A percentile compares a stretch with the other conserved stretches of the same genome.
phyloP scores from a whole-genome alignment of 2,329 filamentous ascomycete species.

The Phialemonium atrogriseum region DNA sequence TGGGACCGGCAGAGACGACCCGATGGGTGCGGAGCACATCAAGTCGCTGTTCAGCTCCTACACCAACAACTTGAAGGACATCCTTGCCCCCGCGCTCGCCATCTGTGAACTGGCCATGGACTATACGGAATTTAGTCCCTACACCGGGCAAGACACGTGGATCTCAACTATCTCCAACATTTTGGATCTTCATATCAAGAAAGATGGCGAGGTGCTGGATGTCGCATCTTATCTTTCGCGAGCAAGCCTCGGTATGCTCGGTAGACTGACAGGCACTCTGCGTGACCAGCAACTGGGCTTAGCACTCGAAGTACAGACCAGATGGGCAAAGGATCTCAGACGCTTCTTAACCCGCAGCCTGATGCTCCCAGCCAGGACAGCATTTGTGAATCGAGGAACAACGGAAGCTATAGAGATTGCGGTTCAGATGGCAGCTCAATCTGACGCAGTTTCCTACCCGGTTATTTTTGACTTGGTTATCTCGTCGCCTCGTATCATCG shows the following conservation, averaged over 20 bases:
- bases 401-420: constrained; percentile 32
- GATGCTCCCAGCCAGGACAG: constrained; percentile 40
- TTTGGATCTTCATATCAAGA: constrained; percentile 48
- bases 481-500: constrained; percentile 17
- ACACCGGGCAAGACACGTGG: constrained; percentile 36
- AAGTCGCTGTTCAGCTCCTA: constrained; percentile 46
- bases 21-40: constrained; percentile 49
- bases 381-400: constrained; percentile 34
- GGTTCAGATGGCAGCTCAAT: constrained; percentile 27
- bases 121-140: constrained; percentile 18
- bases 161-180: constrained; percentile 34
- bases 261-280: constrained; percentile 26
- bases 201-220: constrained; percentile 35
- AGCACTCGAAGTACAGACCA: constrained; percentile 17
- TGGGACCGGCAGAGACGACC: constrained; percentile 26
- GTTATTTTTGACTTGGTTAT: constrained; percentile 36
- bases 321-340: constrained; percentile 39
- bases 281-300: constrained; percentile 10
- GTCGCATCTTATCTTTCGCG: constrained; percentile 39
- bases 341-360: constrained; percentile 42
- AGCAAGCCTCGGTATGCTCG: constrained; percentile 29
- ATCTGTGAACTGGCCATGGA: constrained; percentile 32
- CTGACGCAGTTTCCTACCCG: constrained; percentile 28
- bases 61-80: constrained; percentile 34
- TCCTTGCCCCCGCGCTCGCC: constrained; percentile 36